A percentile compares a stretch with the other conserved stretches of the same genome.
Evolutionary conservation across 768 basidiomycete species (phyloP).

Genomic region (Mycena rosella): DNA sequence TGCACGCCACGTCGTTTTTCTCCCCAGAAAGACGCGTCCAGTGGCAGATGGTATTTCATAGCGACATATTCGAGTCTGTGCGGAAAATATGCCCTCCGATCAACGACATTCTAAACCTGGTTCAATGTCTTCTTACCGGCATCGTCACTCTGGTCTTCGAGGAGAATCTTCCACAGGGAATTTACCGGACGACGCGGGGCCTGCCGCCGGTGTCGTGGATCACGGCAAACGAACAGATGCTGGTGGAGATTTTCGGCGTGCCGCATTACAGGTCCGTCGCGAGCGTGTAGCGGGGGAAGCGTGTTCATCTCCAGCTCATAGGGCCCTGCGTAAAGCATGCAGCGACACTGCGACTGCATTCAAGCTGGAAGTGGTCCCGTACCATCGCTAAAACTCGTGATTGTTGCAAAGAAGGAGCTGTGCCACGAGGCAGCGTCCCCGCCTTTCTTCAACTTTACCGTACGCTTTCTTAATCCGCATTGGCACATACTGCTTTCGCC

Average conservation of each 20-base stretch:
- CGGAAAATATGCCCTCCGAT: conserved; percentile 77
- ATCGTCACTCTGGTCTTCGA: conserved; percentile 80
- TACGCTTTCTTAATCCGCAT: conserved; percentile 43
- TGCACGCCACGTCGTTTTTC: conserved; percentile 88
- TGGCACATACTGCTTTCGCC: conserved; percentile 38
- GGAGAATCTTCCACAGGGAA: conserved; percentile 77
- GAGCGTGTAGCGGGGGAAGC: background rate
- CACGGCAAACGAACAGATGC: conserved; percentile 71
- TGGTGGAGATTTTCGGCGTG: conserved; percentile 81
- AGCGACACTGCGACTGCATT: conserved; percentile 78
- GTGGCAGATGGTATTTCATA: conserved; percentile 93
- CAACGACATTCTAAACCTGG: conserved; percentile 75
- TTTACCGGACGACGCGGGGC: conserved; percentile 82
- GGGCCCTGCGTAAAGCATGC: conserved; percentile 77
- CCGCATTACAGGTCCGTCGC: conserved; percentile 65
- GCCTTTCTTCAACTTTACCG: conserved; percentile 34
- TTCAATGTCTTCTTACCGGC: conserved; percentile 82
- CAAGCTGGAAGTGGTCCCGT: conserved; percentile 76
- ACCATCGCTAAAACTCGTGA: conserved; percentile 47
- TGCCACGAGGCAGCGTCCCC: conserved; percentile 45
- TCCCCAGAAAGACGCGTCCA: conserved; percentile 86
- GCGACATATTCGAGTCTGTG: conserved; percentile 79
- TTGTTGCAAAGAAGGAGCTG: conserved; percentile 31
- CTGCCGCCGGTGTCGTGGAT: conserved; percentile 86
- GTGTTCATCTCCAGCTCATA: background rate